phyloP scores from a whole-genome alignment of 1,284 basidiomycete species.

The Naganishia sp. region DNA sequence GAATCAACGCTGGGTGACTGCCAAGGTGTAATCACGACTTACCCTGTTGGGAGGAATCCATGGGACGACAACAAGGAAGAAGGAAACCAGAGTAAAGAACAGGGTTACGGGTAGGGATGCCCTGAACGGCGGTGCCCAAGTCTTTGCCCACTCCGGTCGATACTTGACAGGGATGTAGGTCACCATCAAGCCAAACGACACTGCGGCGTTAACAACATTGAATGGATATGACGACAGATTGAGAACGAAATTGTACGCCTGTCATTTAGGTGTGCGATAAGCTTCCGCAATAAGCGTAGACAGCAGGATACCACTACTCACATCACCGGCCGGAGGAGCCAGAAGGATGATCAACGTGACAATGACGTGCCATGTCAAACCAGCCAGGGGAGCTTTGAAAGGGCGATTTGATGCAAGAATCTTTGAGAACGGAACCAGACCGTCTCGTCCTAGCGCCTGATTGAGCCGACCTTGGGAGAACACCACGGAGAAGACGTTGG shows the following conservation, averaged over 20 bases:
- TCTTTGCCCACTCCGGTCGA: constrained; percentile 21
- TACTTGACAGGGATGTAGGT: constrained; percentile 20
- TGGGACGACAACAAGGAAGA: constrained; percentile 30
- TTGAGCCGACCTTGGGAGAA: constrained; percentile 45
- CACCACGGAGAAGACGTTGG: constrained; percentile 43
- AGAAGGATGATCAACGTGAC: constrained; percentile 61
- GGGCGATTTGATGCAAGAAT: constrained; percentile 46
- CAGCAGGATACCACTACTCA: neutral
- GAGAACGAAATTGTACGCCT: constrained; percentile 32
- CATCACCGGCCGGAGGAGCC: constrained; percentile 60
- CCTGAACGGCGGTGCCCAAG: constrained; percentile 26
- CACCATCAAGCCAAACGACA: constrained; percentile 18
- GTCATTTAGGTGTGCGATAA: too few species aligned
- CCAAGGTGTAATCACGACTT: neutral
- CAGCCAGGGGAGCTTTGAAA: constrained; percentile 52
- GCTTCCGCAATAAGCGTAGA: too few species aligned
- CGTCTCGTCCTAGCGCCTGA: constrained; percentile 38
- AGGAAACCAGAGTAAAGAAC: constrained; percentile 29
- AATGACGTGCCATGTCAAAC: constrained; percentile 57
- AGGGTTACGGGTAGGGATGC: constrained; percentile 23
- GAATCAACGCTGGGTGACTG: too few species aligned
- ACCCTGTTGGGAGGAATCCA: constrained; percentile 31
- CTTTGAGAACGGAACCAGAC: constrained; percentile 48
- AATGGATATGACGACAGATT: constrained; percentile 30
- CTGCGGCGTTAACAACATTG: constrained; percentile 28